Evolutionary conservation across 2,329 filamentous ascomycete genomes (phyloP).

Genomic region (Graphiopsis chlorocephala): DNA sequence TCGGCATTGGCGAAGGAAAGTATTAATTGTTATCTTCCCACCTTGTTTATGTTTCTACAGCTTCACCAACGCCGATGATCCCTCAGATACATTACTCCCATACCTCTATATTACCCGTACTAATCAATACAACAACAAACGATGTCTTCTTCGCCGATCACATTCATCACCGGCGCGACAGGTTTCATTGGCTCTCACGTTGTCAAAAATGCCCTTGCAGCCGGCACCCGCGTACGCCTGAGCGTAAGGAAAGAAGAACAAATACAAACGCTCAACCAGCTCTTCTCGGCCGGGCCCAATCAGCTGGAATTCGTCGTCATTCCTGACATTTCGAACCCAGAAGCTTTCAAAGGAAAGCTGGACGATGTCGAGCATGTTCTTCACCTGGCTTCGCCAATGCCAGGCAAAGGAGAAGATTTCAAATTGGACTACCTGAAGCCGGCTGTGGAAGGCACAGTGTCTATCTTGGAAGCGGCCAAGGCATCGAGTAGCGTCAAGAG

Average conservation of each 20-base stretch:
- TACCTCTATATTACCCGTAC: background rate
- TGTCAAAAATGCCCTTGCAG: conserved; percentile 21
- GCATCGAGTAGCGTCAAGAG: conserved; percentile 27
- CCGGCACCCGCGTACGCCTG: conserved; percentile 23
- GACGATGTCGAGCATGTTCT: conserved; percentile 29
- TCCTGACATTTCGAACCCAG: conserved; percentile 19
- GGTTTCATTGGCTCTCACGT: conserved; percentile 33
- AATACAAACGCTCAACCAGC: background rate
- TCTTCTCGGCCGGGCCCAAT: background rate
- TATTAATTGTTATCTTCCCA: background rate
- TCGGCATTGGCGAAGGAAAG: background rate
- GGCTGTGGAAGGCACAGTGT: conserved; percentile 28
- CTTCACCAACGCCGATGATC: background rate
- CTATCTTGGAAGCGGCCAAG: conserved; percentile 27
- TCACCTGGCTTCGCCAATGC: conserved; percentile 33
- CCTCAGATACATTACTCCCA: background rate
- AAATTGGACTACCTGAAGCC: conserved; percentile 28
- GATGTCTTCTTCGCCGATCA: conserved; percentile 15
- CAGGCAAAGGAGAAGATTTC: conserved; percentile 19
- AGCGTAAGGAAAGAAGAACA: conserved; percentile 20
- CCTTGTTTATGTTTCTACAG: background rate
- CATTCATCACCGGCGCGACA: conserved; percentile 29
- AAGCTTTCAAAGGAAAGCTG: conserved; percentile 22
- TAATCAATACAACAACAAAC: background rate
- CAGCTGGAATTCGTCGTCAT: conserved; percentile 21